Conservation (phyloP, 1,284 basidiomycete genomes). For the Trametes sp. region DNA sequence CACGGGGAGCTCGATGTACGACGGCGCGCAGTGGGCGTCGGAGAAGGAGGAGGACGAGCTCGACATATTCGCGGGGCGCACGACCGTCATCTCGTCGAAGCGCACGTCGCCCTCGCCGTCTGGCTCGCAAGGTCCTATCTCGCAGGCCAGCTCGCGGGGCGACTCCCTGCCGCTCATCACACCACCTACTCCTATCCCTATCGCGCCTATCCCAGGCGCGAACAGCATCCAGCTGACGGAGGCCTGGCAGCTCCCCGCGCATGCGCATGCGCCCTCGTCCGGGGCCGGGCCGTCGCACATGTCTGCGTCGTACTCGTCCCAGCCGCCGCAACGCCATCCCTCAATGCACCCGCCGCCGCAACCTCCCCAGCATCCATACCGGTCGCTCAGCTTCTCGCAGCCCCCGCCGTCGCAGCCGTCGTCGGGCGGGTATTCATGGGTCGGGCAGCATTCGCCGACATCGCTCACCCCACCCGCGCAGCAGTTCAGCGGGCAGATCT, state of each 20-base stretch:
- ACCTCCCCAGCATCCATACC: conserved; percentile 13
- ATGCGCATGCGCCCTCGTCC: neutral
- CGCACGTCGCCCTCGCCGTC: conserved; percentile 35
- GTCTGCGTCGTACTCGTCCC: conserved; percentile 9
- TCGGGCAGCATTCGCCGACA: conserved; percentile 13
- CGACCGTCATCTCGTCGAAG: conserved; percentile 51
- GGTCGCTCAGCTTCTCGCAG: conserved; percentile 25
- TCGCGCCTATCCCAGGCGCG: conserved; percentile 17
- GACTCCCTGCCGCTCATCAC: conserved; percentile 23
- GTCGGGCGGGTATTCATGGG: conserved; percentile 12
- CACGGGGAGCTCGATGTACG: conserved; percentile 19
- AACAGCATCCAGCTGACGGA: conserved; percentile 19
- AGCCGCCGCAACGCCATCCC: conserved; percentile 9
- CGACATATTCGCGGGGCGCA: conserved; percentile 64
- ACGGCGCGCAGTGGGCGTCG: conserved; percentile 37
- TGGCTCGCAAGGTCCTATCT: conserved; percentile 4
- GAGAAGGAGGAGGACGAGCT: conserved; percentile 67
- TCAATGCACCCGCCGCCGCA: conserved; percentile 14
- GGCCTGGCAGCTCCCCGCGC: conserved; percentile 10
- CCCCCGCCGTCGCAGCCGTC: conserved; percentile 11
- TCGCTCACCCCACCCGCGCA: conserved; percentile 13
- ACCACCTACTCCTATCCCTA: conserved; percentile 27
- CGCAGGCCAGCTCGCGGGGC: conserved; percentile 4
- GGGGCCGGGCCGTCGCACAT: conserved; percentile 8
- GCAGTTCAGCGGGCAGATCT: conserved; percentile 19